A percentile compares a stretch with the other conserved stretches of the same genome.
phyloP scores from a whole-genome alignment of 768 basidiomycete species.

The Boletus reticulatus region DNA sequence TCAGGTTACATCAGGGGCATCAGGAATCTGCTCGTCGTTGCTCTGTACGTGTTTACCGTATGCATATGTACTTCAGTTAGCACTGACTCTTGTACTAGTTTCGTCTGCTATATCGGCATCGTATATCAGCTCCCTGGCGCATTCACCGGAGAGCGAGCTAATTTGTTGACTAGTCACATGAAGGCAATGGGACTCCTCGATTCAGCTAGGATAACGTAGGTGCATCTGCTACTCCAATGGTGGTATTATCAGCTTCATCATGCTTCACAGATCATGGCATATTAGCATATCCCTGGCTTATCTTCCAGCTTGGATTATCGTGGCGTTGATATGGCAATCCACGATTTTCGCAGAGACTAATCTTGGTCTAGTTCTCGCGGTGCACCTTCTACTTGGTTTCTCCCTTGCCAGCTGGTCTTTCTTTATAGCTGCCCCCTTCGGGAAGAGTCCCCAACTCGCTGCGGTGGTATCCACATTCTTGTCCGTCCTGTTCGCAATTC shows the following conservation, averaged over 20 bases:
- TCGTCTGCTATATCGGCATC: slow-evolving; percentile 70
- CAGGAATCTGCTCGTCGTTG: slow-evolving; percentile 59
- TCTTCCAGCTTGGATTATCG: slow-evolving; percentile 74
- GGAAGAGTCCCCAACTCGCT: slow-evolving; percentile 69
- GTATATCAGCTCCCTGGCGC: slow-evolving; percentile 77
- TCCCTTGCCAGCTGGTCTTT: slow-evolving; percentile 71
- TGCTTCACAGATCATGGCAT: slow-evolving; percentile 53
- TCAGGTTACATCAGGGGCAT: slow-evolving; percentile 64
- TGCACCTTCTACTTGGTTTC: slow-evolving; percentile 68
- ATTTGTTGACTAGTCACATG: slow-evolving; percentile 65
- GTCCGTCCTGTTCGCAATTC: slow-evolving; percentile 61
- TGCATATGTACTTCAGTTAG: neutral
- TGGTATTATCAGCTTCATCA: neutral
- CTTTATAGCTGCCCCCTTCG: slow-evolving; percentile 67
- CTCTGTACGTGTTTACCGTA: slow-evolving; percentile 46
- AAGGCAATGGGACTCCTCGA: slow-evolving; percentile 79
- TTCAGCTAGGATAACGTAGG: slow-evolving; percentile 61
- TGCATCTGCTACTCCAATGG: neutral
- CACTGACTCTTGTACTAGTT: slow-evolving; percentile 37
- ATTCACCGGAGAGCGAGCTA: slow-evolving; percentile 63
- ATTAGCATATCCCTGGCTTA: slow-evolving; percentile 62
- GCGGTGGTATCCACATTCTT: slow-evolving; percentile 66
- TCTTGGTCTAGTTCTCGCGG: slow-evolving; percentile 54
- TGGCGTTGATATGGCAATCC: slow-evolving; percentile 61
- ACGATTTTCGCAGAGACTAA: slow-evolving; percentile 64